phyloP scores from a whole-genome alignment of 306 rosid species.

The Castanea sativa region DNA sequence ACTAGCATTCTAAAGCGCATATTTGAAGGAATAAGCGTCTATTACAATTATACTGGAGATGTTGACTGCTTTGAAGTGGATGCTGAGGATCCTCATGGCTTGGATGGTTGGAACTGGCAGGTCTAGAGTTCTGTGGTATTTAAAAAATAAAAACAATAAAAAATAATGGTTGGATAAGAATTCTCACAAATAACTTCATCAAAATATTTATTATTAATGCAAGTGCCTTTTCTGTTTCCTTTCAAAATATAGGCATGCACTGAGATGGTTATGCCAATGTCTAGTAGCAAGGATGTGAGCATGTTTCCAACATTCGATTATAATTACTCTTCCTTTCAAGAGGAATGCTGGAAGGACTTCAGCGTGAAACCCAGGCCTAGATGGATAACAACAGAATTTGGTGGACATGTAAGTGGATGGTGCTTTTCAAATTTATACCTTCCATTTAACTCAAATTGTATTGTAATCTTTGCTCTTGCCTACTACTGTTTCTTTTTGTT shows the following conservation, averaged over 20 bases:
- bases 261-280: slow-evolving; percentile 93
- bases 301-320: slow-evolving; percentile 62
- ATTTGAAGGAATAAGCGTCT: slow-evolving; percentile 67
- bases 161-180: neutral
- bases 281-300: slow-evolving; percentile 54
- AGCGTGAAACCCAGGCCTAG: slow-evolving; percentile 63
- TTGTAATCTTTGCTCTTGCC: neutral
- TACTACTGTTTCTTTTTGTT: neutral
- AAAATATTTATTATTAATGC: neutral
- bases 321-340: slow-evolving; percentile 52
- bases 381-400: slow-evolving; percentile 75
- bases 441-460: neutral
- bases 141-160: too few relatives aligned
- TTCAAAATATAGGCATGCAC: slow-evolving; percentile 67
- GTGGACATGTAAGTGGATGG: slow-evolving; percentile 66
- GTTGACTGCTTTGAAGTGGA: slow-evolving; percentile 66
- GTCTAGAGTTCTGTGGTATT: slow-evolving; percentile 31
- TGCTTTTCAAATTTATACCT: slow-evolving; percentile 12
- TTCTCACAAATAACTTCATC: slow-evolving; percentile 17
- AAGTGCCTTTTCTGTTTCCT: slow-evolving; percentile 9
- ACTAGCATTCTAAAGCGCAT: slow-evolving; percentile 55
- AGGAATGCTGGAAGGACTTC: slow-evolving; percentile 42
- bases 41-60: slow-evolving; percentile 70
- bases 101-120: slow-evolving; percentile 89
- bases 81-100: slow-evolving; percentile 69